Base-by-base conservation (phyloP, 352 stramenopile genomes). In the Hyaloperonospora arabidopsidis region DNA sequence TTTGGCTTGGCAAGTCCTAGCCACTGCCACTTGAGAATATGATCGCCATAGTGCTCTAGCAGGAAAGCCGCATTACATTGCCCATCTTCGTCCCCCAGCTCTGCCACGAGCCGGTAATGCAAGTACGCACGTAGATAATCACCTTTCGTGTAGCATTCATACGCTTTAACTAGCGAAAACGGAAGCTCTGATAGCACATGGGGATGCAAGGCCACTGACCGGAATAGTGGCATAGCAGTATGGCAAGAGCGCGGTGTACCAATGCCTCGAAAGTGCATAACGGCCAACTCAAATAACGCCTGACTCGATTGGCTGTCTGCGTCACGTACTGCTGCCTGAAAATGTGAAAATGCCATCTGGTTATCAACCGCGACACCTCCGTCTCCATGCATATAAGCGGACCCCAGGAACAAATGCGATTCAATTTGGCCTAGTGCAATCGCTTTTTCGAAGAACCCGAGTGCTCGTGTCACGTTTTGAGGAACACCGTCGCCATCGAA, bases 41-140 rank as follows among this genome's bases (percentile, higher is more conserved):
- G 59, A 19, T 76, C 63, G 11, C 75, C 66, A 49, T 74, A 62
- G 21, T 80, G 70, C 38, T 92, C 81, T 0, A 92, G 57, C 49
- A 89, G 57, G 41, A 81, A 92, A 6, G 79, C 81, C 13, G 81
- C 81, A 54, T 92, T 92, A 35, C 57, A 70, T 38, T 76, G 73
- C 2, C 71, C 81, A 28, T 84, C 71, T 62, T 86, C 72, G 36
- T 84, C 77, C 13, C 81, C 81, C 12, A 88, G 53, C 52, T 87
- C 73, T 0, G 68, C 64, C 11, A 85, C 61, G 4, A 92, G 44
- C 17, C 76, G 74, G 40, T 87, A 88, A 52, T 92, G 65, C 14
- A 92, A 57, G 41, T 83, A 87, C 25, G 79, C 75, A 18, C 81
- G 75, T 25, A 82, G 12, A 51, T 74, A 82, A 49, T 92, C 81